These are phyloP conservation scores for Xanthoceras sorbifolium DNA, from an alignment of 345 rosid genomes.

Conservation along the genomic window DNA sequence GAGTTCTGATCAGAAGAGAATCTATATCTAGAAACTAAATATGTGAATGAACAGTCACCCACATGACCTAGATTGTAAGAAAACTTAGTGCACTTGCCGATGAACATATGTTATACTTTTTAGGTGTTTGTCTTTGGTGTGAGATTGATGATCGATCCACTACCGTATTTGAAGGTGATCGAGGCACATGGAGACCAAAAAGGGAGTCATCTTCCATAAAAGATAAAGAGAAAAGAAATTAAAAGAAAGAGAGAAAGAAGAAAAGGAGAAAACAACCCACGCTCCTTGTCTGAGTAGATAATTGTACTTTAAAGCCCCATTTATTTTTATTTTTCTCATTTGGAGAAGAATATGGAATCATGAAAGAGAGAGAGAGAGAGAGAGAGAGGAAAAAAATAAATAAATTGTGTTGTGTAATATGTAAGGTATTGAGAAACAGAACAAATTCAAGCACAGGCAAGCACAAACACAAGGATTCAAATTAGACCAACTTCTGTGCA, in stretches of 20 bases:
- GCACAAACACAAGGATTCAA: conserved; percentile 9
- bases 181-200: conserved; percentile 49
- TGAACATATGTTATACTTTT: conserved; percentile 4
- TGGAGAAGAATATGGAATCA: conserved; percentile 13
- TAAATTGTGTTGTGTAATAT: conserved; percentile 1
- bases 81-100: conserved; percentile 17
- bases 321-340: conserved; percentile 9
- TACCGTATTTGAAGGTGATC: conserved; percentile 32
- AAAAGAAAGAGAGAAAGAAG: conserved; percentile 19
- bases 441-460: conserved; percentile 11
- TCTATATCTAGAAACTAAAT: neutral
- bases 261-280: conserved; percentile 42
- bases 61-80: neutral
- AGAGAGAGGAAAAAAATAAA: no score
- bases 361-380: neutral
- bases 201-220: conserved; percentile 37
- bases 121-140: conserved; percentile 43
- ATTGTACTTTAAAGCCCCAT: conserved; percentile 21
- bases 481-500: conserved; percentile 15
- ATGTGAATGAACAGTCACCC: neutral
- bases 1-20: no score
- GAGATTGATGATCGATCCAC: conserved; percentile 32
- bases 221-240: conserved; percentile 35
- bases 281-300: conserved; percentile 44
- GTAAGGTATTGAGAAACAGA: neutral